phyloP scores from a whole-genome alignment of 2,329 filamentous ascomycete genomes.

The Fonsecaea monophora region DNA sequence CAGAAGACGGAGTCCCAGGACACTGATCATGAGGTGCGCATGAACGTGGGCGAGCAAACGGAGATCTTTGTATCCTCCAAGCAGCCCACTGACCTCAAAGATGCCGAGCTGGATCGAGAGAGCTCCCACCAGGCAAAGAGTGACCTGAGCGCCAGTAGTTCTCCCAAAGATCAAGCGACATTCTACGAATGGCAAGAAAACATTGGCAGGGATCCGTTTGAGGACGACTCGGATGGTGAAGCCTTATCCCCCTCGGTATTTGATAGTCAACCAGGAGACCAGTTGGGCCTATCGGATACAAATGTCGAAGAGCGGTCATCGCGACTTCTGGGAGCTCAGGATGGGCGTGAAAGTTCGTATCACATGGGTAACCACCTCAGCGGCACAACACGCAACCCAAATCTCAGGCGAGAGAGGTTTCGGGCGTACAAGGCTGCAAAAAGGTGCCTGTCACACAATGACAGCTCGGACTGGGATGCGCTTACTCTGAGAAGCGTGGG shows the following conservation, averaged over 20 bases:
- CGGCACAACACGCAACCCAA: background rate
- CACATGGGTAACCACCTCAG: no score
- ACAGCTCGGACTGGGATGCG: constrained; percentile 33
- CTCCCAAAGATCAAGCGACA: background rate
- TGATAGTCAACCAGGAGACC: constrained; percentile 11
- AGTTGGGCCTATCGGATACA: background rate
- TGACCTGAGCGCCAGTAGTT: background rate
- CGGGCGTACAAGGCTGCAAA: constrained; percentile 36
- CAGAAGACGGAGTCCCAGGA: constrained; percentile 28
- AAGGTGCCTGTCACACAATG: constrained; percentile 29
- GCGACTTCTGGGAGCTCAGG: background rate
- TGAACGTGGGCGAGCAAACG: constrained; percentile 16
- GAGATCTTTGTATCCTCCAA: background rate
- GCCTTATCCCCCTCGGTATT: constrained; percentile 5
- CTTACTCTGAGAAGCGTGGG: constrained; percentile 35
- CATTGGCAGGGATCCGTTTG: background rate
- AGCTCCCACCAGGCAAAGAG: background rate
- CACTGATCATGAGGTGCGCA: constrained; percentile 15
- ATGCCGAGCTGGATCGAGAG: background rate
- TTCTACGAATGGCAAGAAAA: background rate
- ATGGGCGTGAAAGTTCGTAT: background rate
- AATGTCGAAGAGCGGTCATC: background rate
- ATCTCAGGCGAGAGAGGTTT: constrained; percentile 16
- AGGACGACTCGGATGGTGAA: constrained; percentile 3
- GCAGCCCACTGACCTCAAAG: background rate